Base-by-base conservation (phyloP, 768 basidiomycete species). In the Tephrocybe sp. region DNA sequence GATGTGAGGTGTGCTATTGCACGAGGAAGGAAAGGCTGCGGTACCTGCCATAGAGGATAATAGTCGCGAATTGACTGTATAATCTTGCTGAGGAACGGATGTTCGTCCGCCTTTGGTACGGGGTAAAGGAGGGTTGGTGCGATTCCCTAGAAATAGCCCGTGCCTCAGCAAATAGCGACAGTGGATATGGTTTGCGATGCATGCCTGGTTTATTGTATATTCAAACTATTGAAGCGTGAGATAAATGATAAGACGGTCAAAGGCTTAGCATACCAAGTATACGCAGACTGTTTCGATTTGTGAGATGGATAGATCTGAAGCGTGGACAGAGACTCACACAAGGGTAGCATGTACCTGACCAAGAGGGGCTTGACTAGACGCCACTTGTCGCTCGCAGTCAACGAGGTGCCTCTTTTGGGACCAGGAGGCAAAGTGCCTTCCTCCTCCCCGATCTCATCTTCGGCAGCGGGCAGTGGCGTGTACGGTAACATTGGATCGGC, bases 31-130 rank as follows among this genome's bases (percentile, higher is more conserved):
- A n/a, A 28, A 21, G 39, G 49, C 32, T 54, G 53, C 60, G 31
- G 21, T 53, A 87, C 89, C 84, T 92, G 91, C 90, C 93, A 97
- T 32, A 96, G 78, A 1, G 94, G 94, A 68, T 98, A 98, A 64
- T 94, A 98, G 62, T 98, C 96, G 30, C 92, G 78, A 16, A 93
- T 76, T 1, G 82, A 84, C 59, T 89, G 83, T 49, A 98, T 90
- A 51, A 98, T 77, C 61, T 77, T 81, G 61, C 84, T 81, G 42
- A 96, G 74, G 11, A 92, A 42, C 47, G 82, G 77, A 52, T 86
- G 74, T 4, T 71, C 69, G 6, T 81, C 78, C 1, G 74, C 63
- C 0, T 79, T 75, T 0, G 95, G 94, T 9, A 96, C 78, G 5
- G 92, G 86, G 63, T 95, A 98, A 5, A 98, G 65, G 15, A 98